phyloP scores from a whole-genome alignment of 352 stramenopile species.

The Pythium biforme region DNA sequence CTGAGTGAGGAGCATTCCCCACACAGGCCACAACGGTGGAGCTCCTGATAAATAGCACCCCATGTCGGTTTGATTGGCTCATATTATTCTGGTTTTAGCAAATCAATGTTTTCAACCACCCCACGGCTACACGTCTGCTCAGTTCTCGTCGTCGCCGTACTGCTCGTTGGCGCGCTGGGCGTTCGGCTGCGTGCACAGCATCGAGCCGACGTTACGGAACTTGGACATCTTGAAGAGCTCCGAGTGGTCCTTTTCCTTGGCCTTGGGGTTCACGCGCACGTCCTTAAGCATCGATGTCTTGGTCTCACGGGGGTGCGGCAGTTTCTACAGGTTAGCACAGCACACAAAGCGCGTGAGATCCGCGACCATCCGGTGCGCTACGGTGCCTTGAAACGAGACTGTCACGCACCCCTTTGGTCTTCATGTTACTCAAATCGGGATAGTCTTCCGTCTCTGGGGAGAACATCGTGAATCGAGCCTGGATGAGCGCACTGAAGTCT shows the following conservation, averaged over 20 bases:
- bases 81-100: slow-evolving; percentile 6
- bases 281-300: slow-evolving; percentile 65
- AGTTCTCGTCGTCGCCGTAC: slow-evolving; percentile 21
- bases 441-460: slow-evolving; percentile 68
- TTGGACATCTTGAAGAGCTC: slow-evolving; percentile 88
- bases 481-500: slow-evolving; percentile 67
- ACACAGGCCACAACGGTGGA: no score
- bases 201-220: slow-evolving; percentile 75
- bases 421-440: slow-evolving; percentile 76
- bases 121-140: slow-evolving; percentile 6
- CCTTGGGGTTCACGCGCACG: slow-evolving; percentile 45
- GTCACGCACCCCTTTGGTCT: slow-evolving; percentile 66
- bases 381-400: not conserved
- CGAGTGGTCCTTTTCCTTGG: slow-evolving; percentile 27
- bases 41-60: no score
- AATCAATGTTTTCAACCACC: slow-evolving; percentile 4
- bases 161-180: slow-evolving; percentile 11
- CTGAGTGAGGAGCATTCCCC: not conserved
- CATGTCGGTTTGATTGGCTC: slow-evolving; percentile 17
- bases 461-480: slow-evolving; percentile 69
- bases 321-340: slow-evolving; percentile 40
- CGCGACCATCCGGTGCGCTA: not conserved
- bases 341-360: not conserved
- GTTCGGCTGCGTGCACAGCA: slow-evolving; percentile 62
- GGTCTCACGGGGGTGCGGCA: slow-evolving; percentile 72